phyloP scores from a whole-genome alignment of 768 basidiomycete species.

The Lyophyllum shimeji region DNA sequence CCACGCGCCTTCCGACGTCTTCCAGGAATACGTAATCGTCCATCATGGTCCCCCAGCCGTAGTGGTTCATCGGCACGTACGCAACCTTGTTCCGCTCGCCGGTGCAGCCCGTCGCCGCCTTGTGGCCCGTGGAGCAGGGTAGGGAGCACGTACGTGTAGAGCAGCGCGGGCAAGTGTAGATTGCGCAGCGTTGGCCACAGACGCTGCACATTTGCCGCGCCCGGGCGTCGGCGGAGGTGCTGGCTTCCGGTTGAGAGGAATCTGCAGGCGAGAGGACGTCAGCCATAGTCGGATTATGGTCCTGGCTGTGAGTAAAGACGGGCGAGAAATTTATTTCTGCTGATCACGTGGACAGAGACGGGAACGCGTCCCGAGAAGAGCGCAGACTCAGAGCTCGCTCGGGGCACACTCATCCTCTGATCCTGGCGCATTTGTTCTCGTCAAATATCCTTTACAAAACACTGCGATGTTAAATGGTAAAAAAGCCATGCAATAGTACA shows the following conservation, averaged over 20 bases:
- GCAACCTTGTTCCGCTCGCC: conserved; percentile 72
- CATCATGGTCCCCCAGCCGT: conserved; percentile 86
- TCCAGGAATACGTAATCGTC: conserved; percentile 88
- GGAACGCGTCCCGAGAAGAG: not conserved
- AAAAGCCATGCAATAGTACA: not conserved
- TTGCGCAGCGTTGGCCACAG: conserved; percentile 48
- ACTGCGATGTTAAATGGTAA: too few relatives aligned
- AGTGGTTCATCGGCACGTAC: conserved; percentile 81
- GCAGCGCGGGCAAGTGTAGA: conserved; percentile 84
- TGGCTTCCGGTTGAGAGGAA: conserved; percentile 13
- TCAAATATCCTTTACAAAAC: too few relatives aligned
- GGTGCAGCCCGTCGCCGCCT: conserved; percentile 56
- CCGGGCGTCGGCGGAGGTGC: conserved; percentile 13
- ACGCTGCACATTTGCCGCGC: conserved; percentile 41
- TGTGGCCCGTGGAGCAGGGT: conserved; percentile 69
- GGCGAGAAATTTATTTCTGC: not conserved
- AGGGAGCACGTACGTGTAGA: conserved; percentile 70
- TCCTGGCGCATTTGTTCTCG: too few relatives aligned
- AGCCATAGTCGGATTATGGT: conserved; percentile 5
- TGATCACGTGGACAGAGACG: not conserved
- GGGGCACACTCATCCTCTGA: too few relatives aligned
- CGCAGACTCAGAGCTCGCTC: too few relatives aligned
- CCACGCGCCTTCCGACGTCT: conserved; percentile 73
- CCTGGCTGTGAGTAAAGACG: not conserved
- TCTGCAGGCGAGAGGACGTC: not conserved